Evolutionary conservation across 2,329 filamentous ascomycete species (phyloP), one percentile per base, ranked within the genome.

Genomic region (Sphaerostilbella broomeana): DNA sequence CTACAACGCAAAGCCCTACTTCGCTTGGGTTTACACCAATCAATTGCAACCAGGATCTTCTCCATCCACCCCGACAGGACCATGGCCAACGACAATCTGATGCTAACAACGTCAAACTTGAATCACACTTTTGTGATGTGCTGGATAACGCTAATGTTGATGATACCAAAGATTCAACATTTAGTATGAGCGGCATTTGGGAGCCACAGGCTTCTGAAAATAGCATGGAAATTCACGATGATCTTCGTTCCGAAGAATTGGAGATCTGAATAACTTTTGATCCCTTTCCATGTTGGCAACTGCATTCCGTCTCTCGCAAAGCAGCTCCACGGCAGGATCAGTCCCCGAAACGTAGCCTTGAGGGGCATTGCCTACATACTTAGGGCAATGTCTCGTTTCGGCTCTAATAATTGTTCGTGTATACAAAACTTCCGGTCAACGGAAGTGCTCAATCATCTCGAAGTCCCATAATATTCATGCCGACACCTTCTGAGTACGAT

Each of bases 1-100:
- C 50, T 4, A 34, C 48, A 5, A 47, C 38, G 20, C 43, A 50
- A 16, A 34, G 50, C 8, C 41, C 56, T 12, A 47, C 54, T 11
- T 53, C 54, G 0, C 43, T 61, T 15, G 47, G 50, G 5, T 60
- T 63, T 38, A 53, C 55, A 9, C 47, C 58, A 7, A 47, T 58
- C 19, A 61, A 57, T 28, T 50, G 51, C 13, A 41, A 35, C 15
- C 40, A 36, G 9, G 49, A 56, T 3, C 39, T 45, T 9, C 33
- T 30, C 5, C 50, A 51, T 18, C 32, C 47, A 13, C 25, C 41
- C 17, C 46, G 46, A 17, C 48, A 53, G 17, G 43, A 46, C 11
- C 42, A 44, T 13, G 42, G 40, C 15, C 43, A 31, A 15, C 4
- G 10, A 2, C 35, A 39, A 12, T 34, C 42, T 10, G 30, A 38